Base-by-base conservation (phyloP, 768 basidiomycete genomes). In the Rhodosporidiobolus sp. region DNA sequence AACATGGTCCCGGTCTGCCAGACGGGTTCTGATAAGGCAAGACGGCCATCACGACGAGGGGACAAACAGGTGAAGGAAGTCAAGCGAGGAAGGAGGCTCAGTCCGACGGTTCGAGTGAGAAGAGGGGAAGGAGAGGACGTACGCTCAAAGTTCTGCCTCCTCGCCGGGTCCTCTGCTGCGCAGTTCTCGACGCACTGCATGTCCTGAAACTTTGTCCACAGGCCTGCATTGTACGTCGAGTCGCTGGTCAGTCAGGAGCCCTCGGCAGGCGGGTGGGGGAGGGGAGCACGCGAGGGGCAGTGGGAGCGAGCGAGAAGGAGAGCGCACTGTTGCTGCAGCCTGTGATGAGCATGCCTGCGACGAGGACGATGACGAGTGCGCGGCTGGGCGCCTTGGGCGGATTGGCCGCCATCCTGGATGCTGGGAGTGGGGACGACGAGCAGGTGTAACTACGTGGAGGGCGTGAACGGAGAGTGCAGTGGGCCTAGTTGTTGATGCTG, bases 151-250 rank as follows among this genome's bases (percentile, higher is more conserved):
- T 91, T 85, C 60, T 93, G 85, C 65, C 86, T 87, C 48, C 83
- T 83, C 6, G 78, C 72, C 4, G 88, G 86, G 81, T 91, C 83
- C 49, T 86, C 86, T 74, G 88, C 85, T 58, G 81, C 80, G 80
- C 95, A 98, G 81, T 94, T 90, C 85, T 92, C 92, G 55, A 97
- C 94, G 79, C 95, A 98, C 88, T 96, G 92, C 91, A 96, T 95
- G 81, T 98, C 95, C 78, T 78, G 69, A 32, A 69, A 81, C 72
- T 81, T 82, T 30, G 63, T 67, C 61, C 64, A 74, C n/a, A 74
- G 50, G 30, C 57, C 54, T 45, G 49, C 19, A 63, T 28, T 54
- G 53, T 46, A 32, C 17, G 57, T 16, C 16, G 24, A 45, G 74
- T 7, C 7, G 38, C 38, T 14, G 38, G 79, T 73, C 63, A 80